phyloP scores from a whole-genome alignment of 208 protist species.

The Perkinsela sp. region DNA sequence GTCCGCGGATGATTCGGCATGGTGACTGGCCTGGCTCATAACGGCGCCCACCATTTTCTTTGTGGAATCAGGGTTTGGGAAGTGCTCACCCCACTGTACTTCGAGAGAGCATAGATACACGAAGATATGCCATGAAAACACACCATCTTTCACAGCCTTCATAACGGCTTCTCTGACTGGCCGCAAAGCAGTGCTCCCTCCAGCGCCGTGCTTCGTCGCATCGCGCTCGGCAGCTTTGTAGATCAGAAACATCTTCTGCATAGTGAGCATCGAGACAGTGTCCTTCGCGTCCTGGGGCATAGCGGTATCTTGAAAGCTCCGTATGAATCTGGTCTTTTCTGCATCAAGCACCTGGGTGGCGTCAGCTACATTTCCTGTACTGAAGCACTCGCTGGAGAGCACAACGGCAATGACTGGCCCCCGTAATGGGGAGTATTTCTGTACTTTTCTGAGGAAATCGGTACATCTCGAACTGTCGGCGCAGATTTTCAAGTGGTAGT shows the following conservation, averaged over 20 bases:
- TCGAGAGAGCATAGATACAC: not conserved
- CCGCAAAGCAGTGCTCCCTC: not conserved
- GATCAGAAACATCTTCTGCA: not conserved
- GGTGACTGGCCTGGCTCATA: not conserved
- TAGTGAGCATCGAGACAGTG: not conserved
- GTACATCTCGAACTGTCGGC: no score
- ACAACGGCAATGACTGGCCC: no score
- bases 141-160: not conserved
- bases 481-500: no score
- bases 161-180: not conserved
- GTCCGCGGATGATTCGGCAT: not conserved
- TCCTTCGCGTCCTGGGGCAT: no score
- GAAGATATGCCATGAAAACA: not conserved
- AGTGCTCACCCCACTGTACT: not conserved
- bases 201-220: not conserved
- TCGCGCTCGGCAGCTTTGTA: not conserved
- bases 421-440: no score
- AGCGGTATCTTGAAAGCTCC: no score
- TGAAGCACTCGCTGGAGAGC: no score
- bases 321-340: no score
- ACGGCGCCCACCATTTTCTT: not conserved
- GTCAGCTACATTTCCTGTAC: no score
- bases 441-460: no score
- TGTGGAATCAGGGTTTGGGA: not conserved
- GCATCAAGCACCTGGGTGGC: no score